These are phyloP conservation scores for Clathrospora elynae DNA, from an alignment of 2,329 filamentous ascomycete species.

Conservation along the genomic window DNA sequence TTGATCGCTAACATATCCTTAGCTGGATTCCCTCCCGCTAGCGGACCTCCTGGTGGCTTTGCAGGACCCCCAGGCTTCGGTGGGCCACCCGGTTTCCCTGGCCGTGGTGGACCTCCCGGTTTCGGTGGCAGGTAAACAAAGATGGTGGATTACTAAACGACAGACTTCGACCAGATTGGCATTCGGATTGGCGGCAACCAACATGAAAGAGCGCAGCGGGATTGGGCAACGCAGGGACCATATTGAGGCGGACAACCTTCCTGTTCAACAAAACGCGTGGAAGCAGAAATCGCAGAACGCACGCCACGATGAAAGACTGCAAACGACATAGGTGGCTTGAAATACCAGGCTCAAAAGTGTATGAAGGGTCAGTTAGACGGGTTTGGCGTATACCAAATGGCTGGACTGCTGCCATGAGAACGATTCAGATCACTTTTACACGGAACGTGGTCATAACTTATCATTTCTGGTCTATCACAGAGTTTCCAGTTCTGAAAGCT, in stretches of 20 bases:
- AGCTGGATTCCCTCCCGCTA: constrained; percentile 53
- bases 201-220: constrained; percentile 2
- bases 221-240: constrained; percentile 5
- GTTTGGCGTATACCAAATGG: constrained; percentile 15
- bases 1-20: constrained; percentile 29
- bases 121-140: constrained; percentile 32
- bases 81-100: constrained; percentile 28
- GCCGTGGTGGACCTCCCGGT: constrained; percentile 37
- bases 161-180: constrained; percentile 4
- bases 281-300: neutral
- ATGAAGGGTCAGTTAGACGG: constrained; percentile 5
- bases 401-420: constrained; percentile 9
- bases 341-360: constrained; percentile 11
- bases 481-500: no score
- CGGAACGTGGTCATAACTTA: neutral
- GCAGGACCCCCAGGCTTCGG: constrained; percentile 40
- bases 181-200: constrained; percentile 6
- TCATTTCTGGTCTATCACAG: neutral
- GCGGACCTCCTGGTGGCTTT: constrained; percentile 57
- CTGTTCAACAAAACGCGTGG: constrained; percentile 3
- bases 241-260: constrained; percentile 6
- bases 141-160: constrained; percentile 2
- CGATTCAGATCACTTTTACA: constrained; percentile 4
- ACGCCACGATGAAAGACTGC: constrained; percentile 3
- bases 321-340: constrained; percentile 3